A percentile compares a stretch with the other conserved stretches of the same genome.
phyloP scores from a whole-genome alignment of 768 basidiomycete species.

The Pholiota molesta region DNA sequence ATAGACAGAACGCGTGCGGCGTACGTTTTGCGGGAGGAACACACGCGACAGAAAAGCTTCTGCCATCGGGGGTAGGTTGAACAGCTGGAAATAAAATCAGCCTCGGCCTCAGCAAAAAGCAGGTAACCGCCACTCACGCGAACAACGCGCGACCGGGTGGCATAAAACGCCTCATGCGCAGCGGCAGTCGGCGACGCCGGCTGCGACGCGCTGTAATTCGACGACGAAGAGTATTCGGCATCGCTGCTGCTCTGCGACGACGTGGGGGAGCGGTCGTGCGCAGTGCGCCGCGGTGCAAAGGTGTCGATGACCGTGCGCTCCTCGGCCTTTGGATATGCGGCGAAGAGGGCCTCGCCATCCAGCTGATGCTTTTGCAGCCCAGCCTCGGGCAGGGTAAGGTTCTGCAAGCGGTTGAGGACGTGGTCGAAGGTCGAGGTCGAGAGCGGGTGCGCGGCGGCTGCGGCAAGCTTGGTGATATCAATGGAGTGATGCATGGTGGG shows the following conservation, averaged over 20 bases:
- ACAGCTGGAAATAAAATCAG: slow-evolving; percentile 32
- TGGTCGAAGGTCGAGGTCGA: neutral
- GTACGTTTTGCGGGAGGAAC: slow-evolving; percentile 42
- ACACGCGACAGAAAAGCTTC: slow-evolving; percentile 39
- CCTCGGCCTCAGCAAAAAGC: neutral
- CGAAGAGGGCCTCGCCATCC: neutral
- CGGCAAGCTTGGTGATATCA: slow-evolving; percentile 16
- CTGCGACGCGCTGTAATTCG: neutral
- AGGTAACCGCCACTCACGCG: slow-evolving; percentile 39
- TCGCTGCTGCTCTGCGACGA: slow-evolving; percentile 34
- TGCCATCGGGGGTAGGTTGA: slow-evolving; percentile 40
- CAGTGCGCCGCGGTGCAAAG: slow-evolving; percentile 30
- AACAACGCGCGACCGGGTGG: slow-evolving; percentile 56
- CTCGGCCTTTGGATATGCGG: neutral
- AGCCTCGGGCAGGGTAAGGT: neutral
- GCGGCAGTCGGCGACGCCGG: slow-evolving; percentile 9
- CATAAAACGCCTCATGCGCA: slow-evolving; percentile 40
- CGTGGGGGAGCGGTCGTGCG: slow-evolving; percentile 34
- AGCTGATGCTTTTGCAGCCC: neutral
- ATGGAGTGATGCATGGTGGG: slow-evolving; percentile 11
- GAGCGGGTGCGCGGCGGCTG: slow-evolving; percentile 6
- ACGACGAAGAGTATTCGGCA: slow-evolving; percentile 22
- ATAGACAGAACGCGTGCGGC: slow-evolving; percentile 20
- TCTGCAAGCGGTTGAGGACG: neutral
- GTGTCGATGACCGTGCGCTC: slow-evolving; percentile 20